Evolutionary conservation across 352 stramenopile species (phyloP).

Genomic region (Pythium coloratum): DNA sequence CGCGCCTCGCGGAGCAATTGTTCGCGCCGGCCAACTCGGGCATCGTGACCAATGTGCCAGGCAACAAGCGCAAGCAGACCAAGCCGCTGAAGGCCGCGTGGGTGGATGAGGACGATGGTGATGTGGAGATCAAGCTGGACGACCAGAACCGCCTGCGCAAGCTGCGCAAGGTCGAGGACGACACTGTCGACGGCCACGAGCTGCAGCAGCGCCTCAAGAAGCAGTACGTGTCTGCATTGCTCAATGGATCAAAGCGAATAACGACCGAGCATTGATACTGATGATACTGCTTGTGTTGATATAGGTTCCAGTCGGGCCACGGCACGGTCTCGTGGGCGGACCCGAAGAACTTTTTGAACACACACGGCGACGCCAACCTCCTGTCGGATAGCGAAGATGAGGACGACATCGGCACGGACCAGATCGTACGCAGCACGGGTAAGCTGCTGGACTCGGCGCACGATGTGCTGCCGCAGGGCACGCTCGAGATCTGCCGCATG

Average conservation of each 20-base stretch:
- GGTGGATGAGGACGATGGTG: conserved; percentile 87
- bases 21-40: conserved; percentile 32
- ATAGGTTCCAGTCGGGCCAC: conserved; percentile 58
- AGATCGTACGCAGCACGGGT: conserved; percentile 51
- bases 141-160: conserved; percentile 76
- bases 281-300: not conserved
- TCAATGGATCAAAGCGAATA: not conserved
- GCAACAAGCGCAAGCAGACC: conserved; percentile 34
- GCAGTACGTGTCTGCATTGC: conserved; percentile 43
- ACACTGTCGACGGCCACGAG: conserved; percentile 64
- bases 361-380: conserved; percentile 27
- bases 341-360: conserved; percentile 60
- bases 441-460: conserved; percentile 54
- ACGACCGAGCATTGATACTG: too few species aligned
- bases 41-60: conserved; percentile 13
- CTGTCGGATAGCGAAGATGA: conserved; percentile 67
- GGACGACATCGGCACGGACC: conserved; percentile 44
- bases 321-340: conserved; percentile 70
- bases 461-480: conserved; percentile 58
- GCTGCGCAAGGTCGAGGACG: conserved; percentile 75
- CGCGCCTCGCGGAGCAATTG: conserved; percentile 52
- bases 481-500: conserved; percentile 72
- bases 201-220: conserved; percentile 82
- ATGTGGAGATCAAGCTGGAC: conserved; percentile 71
- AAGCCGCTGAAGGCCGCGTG: conserved; percentile 60